These are phyloP conservation scores for Globisporangium cylindrosporum DNA, from an alignment of 352 stramenopile species.

Conservation along the genomic window DNA sequence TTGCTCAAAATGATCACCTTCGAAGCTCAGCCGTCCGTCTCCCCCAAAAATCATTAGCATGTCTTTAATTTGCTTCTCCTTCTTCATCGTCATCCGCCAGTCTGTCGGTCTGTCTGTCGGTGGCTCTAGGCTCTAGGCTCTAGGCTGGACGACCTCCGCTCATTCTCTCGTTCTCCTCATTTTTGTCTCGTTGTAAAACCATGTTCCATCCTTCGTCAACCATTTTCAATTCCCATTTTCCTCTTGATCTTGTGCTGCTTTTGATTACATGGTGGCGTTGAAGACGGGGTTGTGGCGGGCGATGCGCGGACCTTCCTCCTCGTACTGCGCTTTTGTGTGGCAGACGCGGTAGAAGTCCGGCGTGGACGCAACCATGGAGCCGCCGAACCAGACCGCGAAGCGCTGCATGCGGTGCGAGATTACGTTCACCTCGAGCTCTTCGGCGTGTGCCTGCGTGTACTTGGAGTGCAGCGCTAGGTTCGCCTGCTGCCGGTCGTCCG, in stretches of 20 bases:
- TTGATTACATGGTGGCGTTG: conserved; percentile 88
- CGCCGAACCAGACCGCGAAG: conserved; percentile 95
- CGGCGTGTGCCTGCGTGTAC: conserved; percentile 57
- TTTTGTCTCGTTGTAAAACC: not conserved
- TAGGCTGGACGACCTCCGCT: not conserved
- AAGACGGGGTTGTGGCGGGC: conserved; percentile 95
- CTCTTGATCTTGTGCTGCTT: not conserved
- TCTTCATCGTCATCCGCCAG: not conserved
- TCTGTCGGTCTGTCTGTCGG: not conserved
- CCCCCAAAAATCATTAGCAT: conserved; percentile 3
- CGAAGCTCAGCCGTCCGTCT: not conserved
- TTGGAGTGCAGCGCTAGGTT: conserved; percentile 84
- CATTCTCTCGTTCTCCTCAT: not conserved
- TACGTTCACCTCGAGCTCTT: conserved; percentile 92
- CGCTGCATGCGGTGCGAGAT: conserved; percentile 93
- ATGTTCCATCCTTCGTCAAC: not conserved
- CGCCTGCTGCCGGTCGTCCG: conserved; percentile 86
- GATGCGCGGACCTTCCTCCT: conserved; percentile 94
- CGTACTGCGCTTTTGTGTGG: conserved; percentile 96
- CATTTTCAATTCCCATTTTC: not conserved
- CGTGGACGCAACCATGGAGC: conserved; percentile 92
- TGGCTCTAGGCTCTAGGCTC: not conserved
- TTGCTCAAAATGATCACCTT: not conserved
- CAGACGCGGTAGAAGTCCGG: conserved; percentile 94
- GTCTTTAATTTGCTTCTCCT: conserved; percentile 3